Percentiles rank a stretch among this genome's conserved stretches.
Evolutionary conservation across 257 asterid species (phyloP).

Genomic region (Solanum medicagineum): DNA sequence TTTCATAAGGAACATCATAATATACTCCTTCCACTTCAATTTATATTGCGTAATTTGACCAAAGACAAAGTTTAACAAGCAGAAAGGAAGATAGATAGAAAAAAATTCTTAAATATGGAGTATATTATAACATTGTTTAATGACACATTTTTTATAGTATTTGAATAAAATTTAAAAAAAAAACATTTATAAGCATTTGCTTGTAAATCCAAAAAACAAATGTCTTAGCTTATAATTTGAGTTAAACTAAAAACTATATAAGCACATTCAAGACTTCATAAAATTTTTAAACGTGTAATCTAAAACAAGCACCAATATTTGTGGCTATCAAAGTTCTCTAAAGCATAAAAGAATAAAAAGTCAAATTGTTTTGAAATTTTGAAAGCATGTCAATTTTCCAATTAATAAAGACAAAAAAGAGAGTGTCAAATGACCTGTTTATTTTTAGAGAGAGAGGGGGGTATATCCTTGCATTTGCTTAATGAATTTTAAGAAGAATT

Average conservation of each 20-base stretch:
- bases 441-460: background rate
- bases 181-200: no score
- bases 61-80: background rate
- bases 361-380: background rate
- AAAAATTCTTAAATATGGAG: background rate
- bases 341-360: background rate
- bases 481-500: background rate
- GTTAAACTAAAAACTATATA: no score
- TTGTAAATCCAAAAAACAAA: no score
- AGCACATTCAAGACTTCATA: no score
- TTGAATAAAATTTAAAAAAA: no score
- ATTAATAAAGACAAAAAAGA: background rate
- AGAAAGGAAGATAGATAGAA: background rate
- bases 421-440: background rate
- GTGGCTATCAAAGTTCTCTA: background rate
- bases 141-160: no score
- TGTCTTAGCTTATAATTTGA: no score
- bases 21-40: background rate
- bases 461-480: background rate
- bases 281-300: background rate
- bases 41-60: background rate
- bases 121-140: background rate
- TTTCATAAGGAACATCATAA: background rate
- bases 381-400: background rate
- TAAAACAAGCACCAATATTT: background rate